Evolutionary conservation across 1,284 basidiomycete genomes (phyloP).

Genomic region (Gymnopus androsaceus): DNA sequence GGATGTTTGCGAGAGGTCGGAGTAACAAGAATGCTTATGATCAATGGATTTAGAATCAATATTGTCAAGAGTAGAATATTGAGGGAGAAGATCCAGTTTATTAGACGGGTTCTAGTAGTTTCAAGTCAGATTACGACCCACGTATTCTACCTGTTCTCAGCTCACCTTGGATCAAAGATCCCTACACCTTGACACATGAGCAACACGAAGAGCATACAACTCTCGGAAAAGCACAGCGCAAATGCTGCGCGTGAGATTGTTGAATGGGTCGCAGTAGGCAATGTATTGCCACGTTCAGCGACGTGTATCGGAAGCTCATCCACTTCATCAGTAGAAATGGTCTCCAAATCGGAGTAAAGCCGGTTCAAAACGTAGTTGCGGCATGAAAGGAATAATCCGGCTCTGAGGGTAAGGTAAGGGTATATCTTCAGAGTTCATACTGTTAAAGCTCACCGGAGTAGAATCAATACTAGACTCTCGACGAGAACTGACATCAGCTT

Average conservation of each 20-base stretch:
- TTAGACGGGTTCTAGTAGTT: conserved; percentile 50
- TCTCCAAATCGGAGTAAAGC: conserved; percentile 59
- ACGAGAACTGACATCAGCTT: conserved; percentile 15
- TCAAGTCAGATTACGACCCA: background rate
- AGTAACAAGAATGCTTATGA: conserved; percentile 55
- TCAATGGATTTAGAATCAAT: conserved; percentile 61
- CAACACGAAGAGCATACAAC: conserved; percentile 64
- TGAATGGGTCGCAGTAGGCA: conserved; percentile 57
- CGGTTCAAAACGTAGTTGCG: conserved; percentile 54
- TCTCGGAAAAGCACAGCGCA: conserved; percentile 68
- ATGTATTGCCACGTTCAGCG: conserved; percentile 27
- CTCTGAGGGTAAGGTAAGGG: conserved; percentile 31
- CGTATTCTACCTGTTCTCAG: conserved; percentile 9
- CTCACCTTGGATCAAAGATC: conserved; percentile 53
- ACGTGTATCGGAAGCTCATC: conserved; percentile 45
- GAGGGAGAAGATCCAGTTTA: conserved; percentile 68
- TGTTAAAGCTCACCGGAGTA: conserved; percentile 15
- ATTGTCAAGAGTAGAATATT: conserved; percentile 56
- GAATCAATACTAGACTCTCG: conserved; percentile 17
- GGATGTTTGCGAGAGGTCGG: conserved; percentile 24
- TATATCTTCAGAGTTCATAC: background rate
- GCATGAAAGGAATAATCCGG: conserved; percentile 51
- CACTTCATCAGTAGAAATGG: conserved; percentile 41
- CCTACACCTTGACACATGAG: conserved; percentile 65
- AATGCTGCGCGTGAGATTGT: conserved; percentile 57